Conservation (phyloP, 140 eudicot species). For the Ambrosia hybrid region DNA sequence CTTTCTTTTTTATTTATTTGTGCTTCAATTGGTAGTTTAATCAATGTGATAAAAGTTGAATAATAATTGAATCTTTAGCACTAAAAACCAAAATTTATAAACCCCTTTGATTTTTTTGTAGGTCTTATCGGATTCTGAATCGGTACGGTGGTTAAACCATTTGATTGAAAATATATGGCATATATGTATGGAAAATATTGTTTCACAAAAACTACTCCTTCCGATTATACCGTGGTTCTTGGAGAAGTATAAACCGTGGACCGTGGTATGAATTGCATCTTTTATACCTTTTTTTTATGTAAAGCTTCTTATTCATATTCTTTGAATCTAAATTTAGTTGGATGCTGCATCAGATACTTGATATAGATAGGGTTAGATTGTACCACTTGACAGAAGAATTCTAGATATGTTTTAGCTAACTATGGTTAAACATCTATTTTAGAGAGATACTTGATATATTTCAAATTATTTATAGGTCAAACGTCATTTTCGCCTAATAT, state of each 20-base stretch:
- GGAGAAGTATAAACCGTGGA: slow-evolving; percentile 95
- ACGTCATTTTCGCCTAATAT: neutral
- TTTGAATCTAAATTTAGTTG: slow-evolving; percentile 4
- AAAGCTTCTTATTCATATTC: neutral
- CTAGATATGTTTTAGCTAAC: slow-evolving; percentile 2
- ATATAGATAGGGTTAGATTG: slow-evolving; percentile 2
- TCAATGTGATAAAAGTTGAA: too few species aligned
- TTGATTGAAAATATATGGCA: slow-evolving; percentile 85
- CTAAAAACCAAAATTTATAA: neutral
- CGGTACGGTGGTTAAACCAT: slow-evolving; percentile 89
- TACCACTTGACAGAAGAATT: neutral
- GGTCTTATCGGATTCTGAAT: slow-evolving; percentile 91
- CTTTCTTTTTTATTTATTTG: too few species aligned
- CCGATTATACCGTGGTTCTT: slow-evolving; percentile 93
- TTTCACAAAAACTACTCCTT: slow-evolving; percentile 78
- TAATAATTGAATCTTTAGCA: neutral
- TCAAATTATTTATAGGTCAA: neutral
- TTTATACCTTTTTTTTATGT: slow-evolving; percentile 12
- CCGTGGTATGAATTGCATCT: slow-evolving; percentile 57
- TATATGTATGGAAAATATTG: slow-evolving; percentile 74
- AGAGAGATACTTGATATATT: neutral
- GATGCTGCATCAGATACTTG: slow-evolving; percentile 14
- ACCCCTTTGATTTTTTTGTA: slow-evolving; percentile 21
- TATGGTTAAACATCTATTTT: neutral
- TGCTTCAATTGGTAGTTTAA: too few species aligned